These are phyloP conservation scores for Collybiopsis confluens DNA, from an alignment of 768 basidiomycete species.

Conservation along the genomic window DNA sequence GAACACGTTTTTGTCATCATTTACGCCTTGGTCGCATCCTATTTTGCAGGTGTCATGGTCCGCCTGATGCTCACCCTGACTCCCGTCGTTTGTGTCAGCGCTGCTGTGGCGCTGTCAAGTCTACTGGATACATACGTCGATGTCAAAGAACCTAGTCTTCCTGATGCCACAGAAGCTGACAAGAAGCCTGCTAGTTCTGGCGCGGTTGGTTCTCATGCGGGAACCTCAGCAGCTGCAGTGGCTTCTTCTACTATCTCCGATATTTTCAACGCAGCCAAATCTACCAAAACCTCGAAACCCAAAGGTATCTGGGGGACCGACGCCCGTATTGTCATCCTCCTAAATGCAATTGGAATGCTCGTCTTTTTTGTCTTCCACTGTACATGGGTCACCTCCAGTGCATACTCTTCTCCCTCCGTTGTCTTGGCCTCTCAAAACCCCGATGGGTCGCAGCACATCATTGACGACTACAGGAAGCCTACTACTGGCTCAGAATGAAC, in stretches of 20 bases:
- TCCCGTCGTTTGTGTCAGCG: constrained; percentile 91
- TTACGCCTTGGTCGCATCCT: constrained; percentile 92
- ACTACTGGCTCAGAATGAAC: constrained; percentile 97
- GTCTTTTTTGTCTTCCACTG: constrained; percentile 93
- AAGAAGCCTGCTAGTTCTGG: constrained; percentile 62
- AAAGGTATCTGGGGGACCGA: constrained; percentile 84
- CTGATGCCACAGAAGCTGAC: constrained; percentile 26
- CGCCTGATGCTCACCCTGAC: constrained; percentile 97
- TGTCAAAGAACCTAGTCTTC: constrained; percentile 58
- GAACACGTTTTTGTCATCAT: constrained; percentile 99
- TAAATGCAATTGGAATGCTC: constrained; percentile 75
- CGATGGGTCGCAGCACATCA: constrained; percentile 90
- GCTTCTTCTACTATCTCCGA: constrained; percentile 34
- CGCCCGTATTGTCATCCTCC: constrained; percentile 69
- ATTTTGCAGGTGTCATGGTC: constrained; percentile 99
- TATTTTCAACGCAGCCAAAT: constrained; percentile 34
- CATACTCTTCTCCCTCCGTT: constrained; percentile 97
- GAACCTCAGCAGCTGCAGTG: constrained; percentile 20
- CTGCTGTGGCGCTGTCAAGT: constrained; percentile 86
- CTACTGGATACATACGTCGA: constrained; percentile 90
- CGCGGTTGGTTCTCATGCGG: constrained; percentile 19
- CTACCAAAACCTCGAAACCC: constrained; percentile 20
- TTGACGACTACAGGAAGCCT: constrained; percentile 99
- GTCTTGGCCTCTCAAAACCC: constrained; percentile 76
- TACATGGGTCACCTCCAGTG: constrained; percentile 91